phyloP scores from a whole-genome alignment of 1,284 basidiomycete genomes.

The Tilletia walkeri region DNA sequence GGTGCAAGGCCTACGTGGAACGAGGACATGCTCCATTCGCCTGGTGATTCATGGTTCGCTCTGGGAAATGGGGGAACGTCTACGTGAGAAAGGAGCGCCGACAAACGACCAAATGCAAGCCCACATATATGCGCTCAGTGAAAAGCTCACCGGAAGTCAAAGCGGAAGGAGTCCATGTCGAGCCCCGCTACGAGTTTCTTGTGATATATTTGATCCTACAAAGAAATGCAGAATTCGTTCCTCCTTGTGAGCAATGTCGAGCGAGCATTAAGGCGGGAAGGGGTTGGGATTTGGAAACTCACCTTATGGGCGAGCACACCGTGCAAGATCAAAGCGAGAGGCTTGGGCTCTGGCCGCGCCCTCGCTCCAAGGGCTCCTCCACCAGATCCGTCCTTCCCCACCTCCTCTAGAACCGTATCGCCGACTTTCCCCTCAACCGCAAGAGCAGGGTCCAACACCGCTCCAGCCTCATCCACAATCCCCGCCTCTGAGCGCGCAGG shows the following conservation, averaged over 20 bases:
- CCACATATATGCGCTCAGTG: too few relatives aligned
- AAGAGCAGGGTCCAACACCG: not conserved
- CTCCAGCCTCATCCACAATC: not conserved
- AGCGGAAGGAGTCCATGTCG: slow-evolving; percentile 74
- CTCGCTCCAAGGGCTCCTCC: not conserved
- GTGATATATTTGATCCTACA: slow-evolving; percentile 71
- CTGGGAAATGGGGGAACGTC: slow-evolving; percentile 43
- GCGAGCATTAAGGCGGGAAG: too few relatives aligned
- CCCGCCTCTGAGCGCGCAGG: not conserved
- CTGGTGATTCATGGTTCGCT: slow-evolving; percentile 72
- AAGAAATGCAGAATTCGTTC: too few relatives aligned
- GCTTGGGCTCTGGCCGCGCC: slow-evolving; percentile 15
- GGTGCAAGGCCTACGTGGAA: slow-evolving; percentile 51
- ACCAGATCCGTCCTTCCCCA: slow-evolving; percentile 7
- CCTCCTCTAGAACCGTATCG: too few relatives aligned
- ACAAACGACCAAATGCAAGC: too few relatives aligned
- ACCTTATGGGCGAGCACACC: slow-evolving; percentile 45
- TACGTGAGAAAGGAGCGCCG: too few relatives aligned
- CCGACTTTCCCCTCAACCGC: too few relatives aligned
- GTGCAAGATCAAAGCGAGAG: slow-evolving; percentile 40
- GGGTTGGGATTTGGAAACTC: not conserved
- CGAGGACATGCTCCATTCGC: slow-evolving; percentile 60
- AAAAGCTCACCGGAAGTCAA: slow-evolving; percentile 67
- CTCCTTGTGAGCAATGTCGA: too few relatives aligned
- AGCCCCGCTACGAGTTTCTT: slow-evolving; percentile 68